Conservation (phyloP, 1,284 basidiomycete species). For the Fistulina hepatica region DNA sequence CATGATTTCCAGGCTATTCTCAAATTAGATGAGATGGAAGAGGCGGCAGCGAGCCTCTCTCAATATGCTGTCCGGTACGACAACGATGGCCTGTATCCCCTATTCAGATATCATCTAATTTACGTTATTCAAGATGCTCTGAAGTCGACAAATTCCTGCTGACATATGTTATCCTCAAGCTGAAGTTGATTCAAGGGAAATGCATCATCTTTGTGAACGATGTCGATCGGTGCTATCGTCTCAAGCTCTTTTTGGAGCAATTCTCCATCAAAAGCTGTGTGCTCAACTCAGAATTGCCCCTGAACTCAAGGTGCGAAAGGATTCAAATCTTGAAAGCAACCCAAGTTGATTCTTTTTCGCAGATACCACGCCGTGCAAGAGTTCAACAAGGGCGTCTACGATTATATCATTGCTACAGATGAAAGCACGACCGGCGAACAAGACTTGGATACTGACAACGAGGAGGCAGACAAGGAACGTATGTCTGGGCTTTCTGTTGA, state of each 20-base stretch:
- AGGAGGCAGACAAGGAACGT: not conserved
- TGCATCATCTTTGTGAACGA: slow-evolving; percentile 97
- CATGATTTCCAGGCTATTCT: slow-evolving; percentile 54
- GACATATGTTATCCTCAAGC: slow-evolving; percentile 89
- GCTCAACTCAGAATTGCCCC: slow-evolving; percentile 89
- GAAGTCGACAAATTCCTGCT: slow-evolving; percentile 96
- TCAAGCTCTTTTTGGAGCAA: slow-evolving; percentile 96
- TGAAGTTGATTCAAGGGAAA: slow-evolving; percentile 93
- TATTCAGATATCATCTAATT: slow-evolving; percentile 1
- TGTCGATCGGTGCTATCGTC: slow-evolving; percentile 87
- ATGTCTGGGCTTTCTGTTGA: slow-evolving; percentile 5
- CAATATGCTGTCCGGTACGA: slow-evolving; percentile 75
- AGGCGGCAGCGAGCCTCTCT: slow-evolving; percentile 68
- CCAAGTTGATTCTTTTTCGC: slow-evolving; percentile 5
- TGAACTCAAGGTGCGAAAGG: no score
- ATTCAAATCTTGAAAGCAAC: no score
- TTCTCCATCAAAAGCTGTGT: slow-evolving; percentile 97
- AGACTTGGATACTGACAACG: slow-evolving; percentile 30
- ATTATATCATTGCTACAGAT: slow-evolving; percentile 98
- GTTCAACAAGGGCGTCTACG: slow-evolving; percentile 97
- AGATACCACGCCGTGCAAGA: slow-evolving; percentile 97
- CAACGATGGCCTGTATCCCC: not conserved
- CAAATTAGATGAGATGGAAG: slow-evolving; percentile 76
- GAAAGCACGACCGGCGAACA: slow-evolving; percentile 58
- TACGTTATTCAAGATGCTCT: slow-evolving; percentile 51